phyloP scores from a whole-genome alignment of 257 asterid genomes.

The Paraleonurus japonicus region DNA sequence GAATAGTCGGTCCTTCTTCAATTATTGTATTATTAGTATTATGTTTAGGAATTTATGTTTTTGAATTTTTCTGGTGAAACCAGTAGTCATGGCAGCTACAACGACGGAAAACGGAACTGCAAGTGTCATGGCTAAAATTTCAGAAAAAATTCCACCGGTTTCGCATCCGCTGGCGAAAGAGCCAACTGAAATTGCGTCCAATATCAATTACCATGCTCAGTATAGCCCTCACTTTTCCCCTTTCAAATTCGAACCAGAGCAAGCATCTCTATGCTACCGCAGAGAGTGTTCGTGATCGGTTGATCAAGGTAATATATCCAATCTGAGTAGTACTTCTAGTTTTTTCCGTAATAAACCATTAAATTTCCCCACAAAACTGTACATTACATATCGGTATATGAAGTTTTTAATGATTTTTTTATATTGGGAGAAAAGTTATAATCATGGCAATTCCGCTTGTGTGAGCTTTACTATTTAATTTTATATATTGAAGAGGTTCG shows the following conservation, averaged over 20 bases:
- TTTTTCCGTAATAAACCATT: not conserved
- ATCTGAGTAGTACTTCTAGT: not conserved
- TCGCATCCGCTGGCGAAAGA: conserved; percentile 69
- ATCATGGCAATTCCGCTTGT: not conserved
- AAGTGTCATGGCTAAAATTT: conserved; percentile 30
- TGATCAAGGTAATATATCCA: conserved; percentile 64
- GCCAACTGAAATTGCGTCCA: conserved; percentile 80
- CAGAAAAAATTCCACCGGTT: conserved; percentile 51
- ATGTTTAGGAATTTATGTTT: not conserved
- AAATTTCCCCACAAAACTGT: no score
- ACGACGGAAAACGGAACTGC: conserved; percentile 37
- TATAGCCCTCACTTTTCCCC: conserved; percentile 94
- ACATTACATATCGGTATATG: no score
- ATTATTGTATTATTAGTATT: not conserved
- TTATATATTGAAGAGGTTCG: not conserved
- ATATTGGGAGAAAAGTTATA: not conserved
- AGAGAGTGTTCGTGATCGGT: conserved; percentile 84
- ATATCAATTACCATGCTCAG: conserved; percentile 83
- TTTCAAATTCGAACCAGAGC: conserved; percentile 87
- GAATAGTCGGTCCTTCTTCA: not conserved
- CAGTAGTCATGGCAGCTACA: conserved; percentile 47
- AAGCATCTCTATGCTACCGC: conserved; percentile 96
- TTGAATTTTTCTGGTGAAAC: conserved; percentile 16
- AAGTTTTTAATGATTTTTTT: not conserved
- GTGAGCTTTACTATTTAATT: not conserved